These are phyloP conservation scores for Pascua sp. DNA, from an alignment of 1,284 basidiomycete genomes.

Conservation along the genomic window DNA sequence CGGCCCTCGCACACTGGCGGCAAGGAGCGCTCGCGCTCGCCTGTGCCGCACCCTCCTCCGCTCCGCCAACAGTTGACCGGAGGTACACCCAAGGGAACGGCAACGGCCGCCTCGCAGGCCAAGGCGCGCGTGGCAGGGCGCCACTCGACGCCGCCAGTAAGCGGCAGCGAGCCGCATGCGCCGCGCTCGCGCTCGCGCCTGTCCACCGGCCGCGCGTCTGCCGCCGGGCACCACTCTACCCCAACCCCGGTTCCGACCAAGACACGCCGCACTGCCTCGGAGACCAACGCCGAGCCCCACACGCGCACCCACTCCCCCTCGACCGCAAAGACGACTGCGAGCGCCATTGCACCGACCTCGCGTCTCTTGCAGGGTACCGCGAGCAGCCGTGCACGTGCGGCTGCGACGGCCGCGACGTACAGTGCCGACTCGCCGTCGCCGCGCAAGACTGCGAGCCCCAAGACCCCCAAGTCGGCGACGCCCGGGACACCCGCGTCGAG, in stretches of 20 bases:
- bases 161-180: neutral
- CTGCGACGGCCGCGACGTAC: conserved; percentile 1
- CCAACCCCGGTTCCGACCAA: neutral
- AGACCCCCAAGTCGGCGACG: neutral
- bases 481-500: neutral
- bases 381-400: conserved; percentile 14
- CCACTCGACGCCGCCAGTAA: neutral
- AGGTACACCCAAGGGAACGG: neutral
- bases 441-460: neutral
- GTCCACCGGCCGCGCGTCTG: neutral
- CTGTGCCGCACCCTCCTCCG: neutral
- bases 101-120: neutral
- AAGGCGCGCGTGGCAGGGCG: neutral
- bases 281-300: neutral
- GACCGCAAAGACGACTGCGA: no score
- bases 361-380: conserved; percentile 19
- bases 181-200: neutral
- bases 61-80: neutral
- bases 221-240: neutral
- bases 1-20: neutral
- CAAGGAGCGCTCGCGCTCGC: neutral
- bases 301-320: neutral
- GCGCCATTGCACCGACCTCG: conserved; percentile 1
- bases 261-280: neutral
- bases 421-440: neutral